These are phyloP conservation scores for Apostasia shenzhenica DNA, from an alignment of 106 monocot species.

Conservation along the genomic window DNA sequence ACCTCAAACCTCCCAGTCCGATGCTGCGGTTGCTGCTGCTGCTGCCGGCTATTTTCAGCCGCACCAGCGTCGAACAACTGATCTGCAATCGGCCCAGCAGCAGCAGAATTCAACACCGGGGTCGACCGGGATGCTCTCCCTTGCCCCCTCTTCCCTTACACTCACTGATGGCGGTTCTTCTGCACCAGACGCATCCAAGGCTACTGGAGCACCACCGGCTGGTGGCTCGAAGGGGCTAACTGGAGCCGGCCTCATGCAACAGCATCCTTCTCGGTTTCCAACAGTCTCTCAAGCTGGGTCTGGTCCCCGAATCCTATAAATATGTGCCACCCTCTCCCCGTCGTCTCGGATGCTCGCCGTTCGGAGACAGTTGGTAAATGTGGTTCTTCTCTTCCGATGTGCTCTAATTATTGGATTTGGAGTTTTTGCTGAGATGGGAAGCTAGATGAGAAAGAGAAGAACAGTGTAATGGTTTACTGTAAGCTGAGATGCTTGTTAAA, in stretches of 20 bases:
- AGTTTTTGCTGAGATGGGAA: no score
- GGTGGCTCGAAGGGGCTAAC: background rate
- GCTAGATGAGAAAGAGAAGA: no score
- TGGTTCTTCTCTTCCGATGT: no score
- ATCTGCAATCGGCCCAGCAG: background rate
- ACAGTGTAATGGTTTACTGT: no score
- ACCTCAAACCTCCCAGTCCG: conserved; percentile 8
- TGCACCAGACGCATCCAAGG: conserved; percentile 1
- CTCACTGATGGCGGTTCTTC: background rate
- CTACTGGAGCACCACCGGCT: background rate
- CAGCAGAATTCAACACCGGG: background rate
- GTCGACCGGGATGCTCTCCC: conserved; percentile 1
- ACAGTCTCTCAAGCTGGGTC: background rate
- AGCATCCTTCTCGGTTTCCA: background rate
- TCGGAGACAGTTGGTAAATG: no score
- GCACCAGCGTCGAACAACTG: background rate
- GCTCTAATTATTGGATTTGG: no score
- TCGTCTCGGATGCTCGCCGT: background rate
- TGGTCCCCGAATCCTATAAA: background rate
- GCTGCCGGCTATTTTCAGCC: conserved; percentile 4
- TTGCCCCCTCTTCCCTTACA: background rate
- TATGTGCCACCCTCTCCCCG: background rate
- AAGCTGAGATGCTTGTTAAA: no score
- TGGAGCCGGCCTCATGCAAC: background rate
- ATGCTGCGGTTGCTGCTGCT: background rate